Percentiles rank a stretch among this genome's conserved stretches.
Conservation (phyloP, 2,329 filamentous ascomycete genomes). For the Penicillium sp. region DNA sequence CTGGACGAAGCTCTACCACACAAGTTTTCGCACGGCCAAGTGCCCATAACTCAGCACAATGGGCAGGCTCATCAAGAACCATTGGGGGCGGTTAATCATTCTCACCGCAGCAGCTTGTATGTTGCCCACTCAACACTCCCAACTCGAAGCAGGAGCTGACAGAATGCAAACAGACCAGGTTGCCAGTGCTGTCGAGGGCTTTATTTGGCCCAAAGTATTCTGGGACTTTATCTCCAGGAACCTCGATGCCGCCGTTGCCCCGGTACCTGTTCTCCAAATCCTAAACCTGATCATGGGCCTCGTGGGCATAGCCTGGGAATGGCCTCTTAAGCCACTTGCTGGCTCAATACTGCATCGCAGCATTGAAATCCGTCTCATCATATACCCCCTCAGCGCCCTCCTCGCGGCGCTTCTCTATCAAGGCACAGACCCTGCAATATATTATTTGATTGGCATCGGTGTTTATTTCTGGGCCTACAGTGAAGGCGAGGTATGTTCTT, state of each 20-base stretch:
- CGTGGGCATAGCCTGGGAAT: conserved; percentile 80
- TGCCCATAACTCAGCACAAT: conserved; percentile 49
- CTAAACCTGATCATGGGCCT: conserved; percentile 84
- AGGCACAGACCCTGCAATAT: conserved; percentile 84
- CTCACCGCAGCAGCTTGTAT: conserved; percentile 77
- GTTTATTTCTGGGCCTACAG: conserved; percentile 97
- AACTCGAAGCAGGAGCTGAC: background rate
- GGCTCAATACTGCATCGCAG: conserved; percentile 78
- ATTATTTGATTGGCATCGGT: conserved; percentile 79
- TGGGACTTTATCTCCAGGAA: conserved; percentile 95
- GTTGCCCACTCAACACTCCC: conserved; percentile 24
- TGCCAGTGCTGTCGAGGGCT: conserved; percentile 74
- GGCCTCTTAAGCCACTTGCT: conserved; percentile 76
- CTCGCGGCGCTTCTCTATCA: conserved; percentile 81
- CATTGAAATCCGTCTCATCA: conserved; percentile 77
- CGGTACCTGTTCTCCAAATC: conserved; percentile 82
- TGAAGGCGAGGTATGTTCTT: conserved; percentile 80
- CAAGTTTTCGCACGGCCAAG: background rate
- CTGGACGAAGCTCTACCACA: conserved; percentile 24
- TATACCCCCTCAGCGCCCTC: conserved; percentile 76
- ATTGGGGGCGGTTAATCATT: conserved; percentile 93
- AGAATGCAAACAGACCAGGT: conserved; percentile 68
- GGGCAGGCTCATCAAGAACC: conserved; percentile 99
- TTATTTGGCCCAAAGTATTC: conserved; percentile 99
- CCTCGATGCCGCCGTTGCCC: conserved; percentile 80